Evolutionary conservation across 352 stramenopile genomes (phyloP).

Genomic region (Globisporangium radiosum): DNA sequence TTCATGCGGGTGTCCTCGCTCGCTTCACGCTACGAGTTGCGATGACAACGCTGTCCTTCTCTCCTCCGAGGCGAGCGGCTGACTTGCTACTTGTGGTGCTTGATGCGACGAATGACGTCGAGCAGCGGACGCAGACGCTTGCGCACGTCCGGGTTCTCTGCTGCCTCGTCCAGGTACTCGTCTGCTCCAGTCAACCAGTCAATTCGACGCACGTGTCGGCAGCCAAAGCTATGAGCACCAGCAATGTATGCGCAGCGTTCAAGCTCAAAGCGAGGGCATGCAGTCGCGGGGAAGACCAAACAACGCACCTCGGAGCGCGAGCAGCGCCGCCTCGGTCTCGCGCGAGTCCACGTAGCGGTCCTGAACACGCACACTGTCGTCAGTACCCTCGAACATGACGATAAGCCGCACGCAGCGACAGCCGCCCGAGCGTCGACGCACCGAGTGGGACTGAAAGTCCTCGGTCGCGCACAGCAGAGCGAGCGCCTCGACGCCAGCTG

Average conservation of each 20-base stretch:
- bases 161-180: slow-evolving; percentile 58
- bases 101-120: slow-evolving; percentile 39
- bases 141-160: slow-evolving; percentile 54
- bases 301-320: slow-evolving; percentile 39
- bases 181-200: slow-evolving; percentile 21
- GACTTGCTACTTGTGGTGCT: slow-evolving; percentile 12
- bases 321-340: slow-evolving; percentile 46
- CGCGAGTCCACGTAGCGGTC: slow-evolving; percentile 55
- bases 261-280: not conserved
- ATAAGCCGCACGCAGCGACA: not conserved
- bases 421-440: slow-evolving; percentile 7
- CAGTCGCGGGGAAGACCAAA: not conserved
- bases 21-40: not conserved
- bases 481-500: slow-evolving; percentile 59
- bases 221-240: too few species aligned
- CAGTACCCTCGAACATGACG: too few species aligned
- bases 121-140: slow-evolving; percentile 70
- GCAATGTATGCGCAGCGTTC: not conserved
- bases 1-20: not conserved
- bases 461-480: slow-evolving; percentile 75
- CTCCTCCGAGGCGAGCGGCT: too few species aligned
- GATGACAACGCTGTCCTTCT: not conserved
- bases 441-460: slow-evolving; percentile 71
- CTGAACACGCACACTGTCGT: slow-evolving; percentile 7
- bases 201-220: too few species aligned